These are phyloP conservation scores for Dactylellina cionopaga DNA, from an alignment of 2,329 filamentous ascomycete species.

Conservation along the genomic window DNA sequence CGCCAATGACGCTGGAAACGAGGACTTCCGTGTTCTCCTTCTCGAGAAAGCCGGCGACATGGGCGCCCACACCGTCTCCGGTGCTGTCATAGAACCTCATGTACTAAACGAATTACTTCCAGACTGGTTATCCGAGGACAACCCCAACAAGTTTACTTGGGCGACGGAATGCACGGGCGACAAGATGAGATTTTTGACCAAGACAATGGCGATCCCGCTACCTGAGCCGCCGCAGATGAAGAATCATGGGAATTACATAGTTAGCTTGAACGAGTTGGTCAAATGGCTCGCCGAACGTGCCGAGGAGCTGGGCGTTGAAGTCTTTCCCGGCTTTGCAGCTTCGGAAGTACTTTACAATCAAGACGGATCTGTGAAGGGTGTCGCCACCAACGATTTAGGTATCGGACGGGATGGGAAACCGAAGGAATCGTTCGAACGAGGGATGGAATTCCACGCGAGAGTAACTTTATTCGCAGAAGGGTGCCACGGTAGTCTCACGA, in stretches of 20 bases:
- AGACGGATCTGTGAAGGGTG: conserved; percentile 89
- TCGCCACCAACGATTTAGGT: conserved; percentile 94
- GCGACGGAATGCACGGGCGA: conserved; percentile 85
- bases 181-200: conserved; percentile 93
- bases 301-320: conserved; percentile 94
- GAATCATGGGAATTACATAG: conserved; percentile 97
- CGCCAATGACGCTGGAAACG: conserved; percentile 91
- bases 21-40: conserved; percentile 91
- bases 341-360: conserved; percentile 87
- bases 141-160: conserved; percentile 85
- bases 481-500: conserved; percentile 93
- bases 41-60: conserved; percentile 96
- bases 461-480: conserved; percentile 93
- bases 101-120: conserved; percentile 90
- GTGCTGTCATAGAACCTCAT: conserved; percentile 90
- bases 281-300: conserved; percentile 96
- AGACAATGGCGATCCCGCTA: conserved; percentile 78
- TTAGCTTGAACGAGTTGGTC: conserved; percentile 92
- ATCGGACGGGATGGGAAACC: conserved; percentile 82
- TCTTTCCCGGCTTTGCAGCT: conserved; percentile 95
- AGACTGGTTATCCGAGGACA: conserved; percentile 89
- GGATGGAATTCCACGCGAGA: conserved; percentile 96
- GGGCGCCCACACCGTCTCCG: conserved; percentile 93
- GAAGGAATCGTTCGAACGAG: conserved; percentile 90
- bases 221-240: conserved; percentile 96